These are phyloP conservation scores for Bertia moriformis DNA, from an alignment of 2,329 filamentous ascomycete species.

Conservation along the genomic window DNA sequence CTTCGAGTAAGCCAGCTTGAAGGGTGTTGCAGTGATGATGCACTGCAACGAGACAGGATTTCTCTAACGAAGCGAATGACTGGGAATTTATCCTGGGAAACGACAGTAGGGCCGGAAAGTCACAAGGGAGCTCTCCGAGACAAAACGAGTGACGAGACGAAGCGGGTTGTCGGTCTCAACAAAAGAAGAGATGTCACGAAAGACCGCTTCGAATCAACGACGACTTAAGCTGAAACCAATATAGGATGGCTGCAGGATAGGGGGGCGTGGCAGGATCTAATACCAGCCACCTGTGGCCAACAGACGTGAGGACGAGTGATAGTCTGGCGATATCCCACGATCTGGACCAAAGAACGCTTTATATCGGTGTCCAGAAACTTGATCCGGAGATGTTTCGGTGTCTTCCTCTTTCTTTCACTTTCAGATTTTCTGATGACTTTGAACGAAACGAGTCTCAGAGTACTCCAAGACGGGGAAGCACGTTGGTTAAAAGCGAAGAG, in stretches of 20 bases:
- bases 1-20: constrained; percentile 32
- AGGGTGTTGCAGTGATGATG: constrained; percentile 26
- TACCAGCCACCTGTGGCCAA: constrained; percentile 18
- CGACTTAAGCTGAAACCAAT: constrained; percentile 11
- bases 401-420: neutral
- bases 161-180: constrained; percentile 16
- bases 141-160: constrained; percentile 24
- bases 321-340: neutral
- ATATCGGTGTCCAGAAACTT: too few relatives aligned
- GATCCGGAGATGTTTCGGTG: neutral
- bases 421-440: neutral
- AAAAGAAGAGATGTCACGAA: constrained; percentile 9
- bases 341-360: neutral
- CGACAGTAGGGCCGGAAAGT: constrained; percentile 19
- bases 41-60: constrained; percentile 22
- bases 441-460: neutral
- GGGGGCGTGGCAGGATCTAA: constrained; percentile 12
- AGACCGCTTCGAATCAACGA: constrained; percentile 18
- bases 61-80: constrained; percentile 27
- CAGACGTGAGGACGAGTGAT: constrained; percentile 3
- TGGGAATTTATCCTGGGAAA: constrained; percentile 21
- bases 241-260: constrained; percentile 5
- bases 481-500: neutral
- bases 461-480: neutral
- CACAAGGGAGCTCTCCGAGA: constrained; percentile 19